A percentile compares a stretch with the other conserved stretches of the same genome.
Evolutionary conservation across 2,329 filamentous ascomycete genomes (phyloP).

Genomic region (Apiospora hydei): DNA sequence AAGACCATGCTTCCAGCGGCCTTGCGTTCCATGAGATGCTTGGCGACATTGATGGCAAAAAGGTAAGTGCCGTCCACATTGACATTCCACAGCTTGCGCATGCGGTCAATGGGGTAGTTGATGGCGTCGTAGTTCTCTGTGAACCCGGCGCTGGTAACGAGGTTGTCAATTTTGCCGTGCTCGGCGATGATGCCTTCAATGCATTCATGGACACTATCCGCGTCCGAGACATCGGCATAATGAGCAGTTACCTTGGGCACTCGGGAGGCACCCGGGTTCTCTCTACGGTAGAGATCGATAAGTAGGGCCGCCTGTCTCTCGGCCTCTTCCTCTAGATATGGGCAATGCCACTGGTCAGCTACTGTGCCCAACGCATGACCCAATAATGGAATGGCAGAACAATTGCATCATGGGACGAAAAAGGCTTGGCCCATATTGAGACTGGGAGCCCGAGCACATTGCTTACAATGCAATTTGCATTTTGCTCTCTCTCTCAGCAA

Average conservation of each 20-base stretch:
- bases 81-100: slow-evolving; percentile 93
- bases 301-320: slow-evolving; percentile 77
- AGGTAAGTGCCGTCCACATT: slow-evolving; percentile 94
- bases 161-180: slow-evolving; percentile 86
- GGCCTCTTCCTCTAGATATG: slow-evolving; percentile 76
- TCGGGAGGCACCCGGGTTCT: slow-evolving; percentile 77
- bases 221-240: slow-evolving; percentile 85
- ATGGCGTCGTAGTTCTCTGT: slow-evolving; percentile 95
- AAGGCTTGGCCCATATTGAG: background rate
- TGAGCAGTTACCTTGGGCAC: slow-evolving; percentile 88
- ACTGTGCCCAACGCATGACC: background rate
- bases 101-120: slow-evolving; percentile 87
- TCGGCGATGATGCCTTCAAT: slow-evolving; percentile 72
- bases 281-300: slow-evolving; percentile 76
- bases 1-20: slow-evolving; percentile 86
- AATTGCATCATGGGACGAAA: background rate
- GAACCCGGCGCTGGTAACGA: slow-evolving; percentile 96
- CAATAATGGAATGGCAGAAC: too few relatives aligned
- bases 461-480: background rate
- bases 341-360: slow-evolving; percentile 30
- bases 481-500: background rate
- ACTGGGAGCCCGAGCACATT: background rate
- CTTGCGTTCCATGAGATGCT: slow-evolving; percentile 86
- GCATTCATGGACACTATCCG: slow-evolving; percentile 77
- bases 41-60: slow-evolving; percentile 83